phyloP scores from a whole-genome alignment of 129 eudicot genomes.

The Saussurea involucrata region DNA sequence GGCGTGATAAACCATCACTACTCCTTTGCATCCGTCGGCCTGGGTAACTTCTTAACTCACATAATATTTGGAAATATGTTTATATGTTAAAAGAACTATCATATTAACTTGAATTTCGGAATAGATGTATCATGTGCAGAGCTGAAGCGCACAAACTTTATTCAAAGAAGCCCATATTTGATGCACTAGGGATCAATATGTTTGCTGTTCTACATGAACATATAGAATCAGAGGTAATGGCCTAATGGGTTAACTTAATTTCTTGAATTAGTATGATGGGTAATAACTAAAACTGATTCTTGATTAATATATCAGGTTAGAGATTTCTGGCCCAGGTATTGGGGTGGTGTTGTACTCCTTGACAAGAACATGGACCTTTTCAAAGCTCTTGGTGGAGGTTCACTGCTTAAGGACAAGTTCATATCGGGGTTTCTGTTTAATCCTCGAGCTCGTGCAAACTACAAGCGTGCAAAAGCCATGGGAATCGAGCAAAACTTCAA shows the following conservation, averaged over 20 bases:
- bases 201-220: conserved; percentile 72
- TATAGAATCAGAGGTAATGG: conserved; percentile 67
- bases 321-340: conserved; percentile 86
- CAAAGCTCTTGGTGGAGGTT: conserved; percentile 84
- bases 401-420: conserved; percentile 75
- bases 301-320: conserved; percentile 42
- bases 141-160: conserved; percentile 90
- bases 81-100: neutral
- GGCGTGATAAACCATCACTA: conserved; percentile 70
- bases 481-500: conserved; percentile 59
- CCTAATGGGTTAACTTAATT: neutral
- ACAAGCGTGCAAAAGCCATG: conserved; percentile 70
- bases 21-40: conserved; percentile 78
- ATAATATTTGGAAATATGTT: conserved; percentile 1
- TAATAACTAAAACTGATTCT: conserved; percentile 2
- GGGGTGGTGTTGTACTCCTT: conserved; percentile 76
- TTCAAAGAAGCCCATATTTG: conserved; percentile 76
- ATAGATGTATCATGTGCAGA: conserved; percentile 91
- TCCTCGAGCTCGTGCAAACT: conserved; percentile 77
- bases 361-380: conserved; percentile 72
- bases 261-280: neutral
- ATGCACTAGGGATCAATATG: conserved; percentile 69
- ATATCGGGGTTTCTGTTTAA: conserved; percentile 77
- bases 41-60: conserved; percentile 40
- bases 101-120: conserved; percentile 14